Conservation (phyloP, 768 basidiomycete genomes). For the Lactarius hatsudake region DNA sequence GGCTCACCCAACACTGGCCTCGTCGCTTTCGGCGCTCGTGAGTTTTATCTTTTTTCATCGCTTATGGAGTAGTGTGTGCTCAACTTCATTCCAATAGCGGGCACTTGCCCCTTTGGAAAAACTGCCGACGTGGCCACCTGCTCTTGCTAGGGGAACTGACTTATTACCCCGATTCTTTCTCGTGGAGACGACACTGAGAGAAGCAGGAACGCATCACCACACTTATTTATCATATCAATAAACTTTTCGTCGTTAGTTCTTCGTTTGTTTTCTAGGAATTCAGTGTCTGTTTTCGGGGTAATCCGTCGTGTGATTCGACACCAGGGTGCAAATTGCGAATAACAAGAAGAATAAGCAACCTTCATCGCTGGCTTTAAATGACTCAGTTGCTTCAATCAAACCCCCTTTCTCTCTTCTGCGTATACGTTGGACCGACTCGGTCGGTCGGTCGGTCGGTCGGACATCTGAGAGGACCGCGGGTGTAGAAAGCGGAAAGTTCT, state of each 20-base stretch:
- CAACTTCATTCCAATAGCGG: conserved; percentile 4
- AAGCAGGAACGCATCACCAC: neutral
- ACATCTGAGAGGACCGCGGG: neutral
- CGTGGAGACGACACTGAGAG: neutral
- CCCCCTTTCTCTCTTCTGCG: neutral
- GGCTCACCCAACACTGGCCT: conserved; percentile 49
- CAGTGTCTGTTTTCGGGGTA: neutral
- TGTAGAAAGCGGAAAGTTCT: neutral
- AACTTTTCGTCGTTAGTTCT: neutral
- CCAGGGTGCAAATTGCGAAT: neutral
- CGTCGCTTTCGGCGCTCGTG: conserved; percentile 45
- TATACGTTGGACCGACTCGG: neutral
- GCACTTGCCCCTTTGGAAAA: conserved; percentile 26
- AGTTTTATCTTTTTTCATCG: conserved; percentile 26
- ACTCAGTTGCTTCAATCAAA: neutral
- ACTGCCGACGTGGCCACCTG: conserved; percentile 17
- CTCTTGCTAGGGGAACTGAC: conserved; percentile 3
- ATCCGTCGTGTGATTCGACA: neutral
- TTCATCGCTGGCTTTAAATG: neutral
- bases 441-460: neutral
- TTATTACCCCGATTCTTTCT: conserved; percentile 2
- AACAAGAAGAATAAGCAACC: neutral
- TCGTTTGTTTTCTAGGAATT: neutral
- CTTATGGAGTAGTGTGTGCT: neutral
- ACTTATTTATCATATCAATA: neutral